Base-by-base conservation (phyloP, 805 yeast species). In the Metschnikowia bowlesiae region DNA sequence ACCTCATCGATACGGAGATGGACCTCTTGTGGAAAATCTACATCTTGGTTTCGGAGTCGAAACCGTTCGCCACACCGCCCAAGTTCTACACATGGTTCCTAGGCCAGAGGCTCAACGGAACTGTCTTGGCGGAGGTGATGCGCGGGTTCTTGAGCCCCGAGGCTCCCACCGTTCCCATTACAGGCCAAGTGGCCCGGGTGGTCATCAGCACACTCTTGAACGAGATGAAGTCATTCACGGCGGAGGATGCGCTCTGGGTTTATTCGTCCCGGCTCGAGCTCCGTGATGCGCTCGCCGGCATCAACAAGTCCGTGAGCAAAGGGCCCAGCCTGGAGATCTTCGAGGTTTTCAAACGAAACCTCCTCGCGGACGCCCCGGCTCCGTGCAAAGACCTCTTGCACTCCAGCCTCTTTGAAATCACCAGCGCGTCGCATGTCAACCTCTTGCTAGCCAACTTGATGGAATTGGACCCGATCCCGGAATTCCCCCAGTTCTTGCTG, bases 1-100 rank as follows among this genome's bases (percentile, higher is more conserved):
- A 61, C 54, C 60, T 70, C 16, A 65, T 73, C 22, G 66, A 65
- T 33, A 57, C 62, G 26, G 69, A 67, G 48, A 56, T 65, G 49
- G 55, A 57, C n/a, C 57, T 74, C 28, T 67, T 72, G 48, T 80
- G 84, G 84, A 68, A 72, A 52, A 73, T 80, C 14, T 80, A 78
- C 54, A 61, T 70, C 6, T 56, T 80, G 10, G 64, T 80, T 10
- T 74, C 83, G 1, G 69, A 69, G 32, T 76, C 39, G 34, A 42
- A 73, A 53, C 65, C 74, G 14, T 64, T 48, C 35, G 50, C 45
- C 11, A 41, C 39, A 16, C 63, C 63, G 22, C 64, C 64, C 18
- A 58, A 57, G 36, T 53, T 61, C 29, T 60, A 53, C 39, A 34
- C 55, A 6, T 61, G 57, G 53, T 57, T 59, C 42, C 38, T 42